These are phyloP conservation scores for Entomortierella beljakovae DNA, from an alignment of 192 early-diverging fungal species.

Conservation along the genomic window DNA sequence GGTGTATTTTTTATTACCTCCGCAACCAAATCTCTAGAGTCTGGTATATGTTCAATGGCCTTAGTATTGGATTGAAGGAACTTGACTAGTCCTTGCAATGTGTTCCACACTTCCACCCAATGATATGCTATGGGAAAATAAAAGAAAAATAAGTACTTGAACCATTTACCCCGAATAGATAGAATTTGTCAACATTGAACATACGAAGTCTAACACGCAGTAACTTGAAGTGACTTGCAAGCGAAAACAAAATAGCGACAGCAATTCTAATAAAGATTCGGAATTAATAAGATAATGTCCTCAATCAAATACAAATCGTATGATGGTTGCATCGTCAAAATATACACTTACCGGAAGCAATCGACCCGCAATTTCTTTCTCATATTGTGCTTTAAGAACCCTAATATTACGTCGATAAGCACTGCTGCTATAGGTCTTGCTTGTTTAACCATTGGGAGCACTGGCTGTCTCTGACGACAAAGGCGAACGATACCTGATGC, in stretches of 20 bases:
- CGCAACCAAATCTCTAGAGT: slow-evolving; percentile 50
- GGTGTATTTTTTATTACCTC: slow-evolving; percentile 36
- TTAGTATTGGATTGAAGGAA: slow-evolving; percentile 58
- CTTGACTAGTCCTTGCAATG: slow-evolving; percentile 56
- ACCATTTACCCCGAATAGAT: no score
- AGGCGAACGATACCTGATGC: slow-evolving; percentile 4
- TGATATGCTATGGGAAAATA: slow-evolving; percentile 57
- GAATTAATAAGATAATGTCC: neutral
- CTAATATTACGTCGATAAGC: slow-evolving; percentile 59
- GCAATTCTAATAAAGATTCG: slow-evolving; percentile 18
- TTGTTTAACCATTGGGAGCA: slow-evolving; percentile 54
- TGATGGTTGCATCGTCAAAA: neutral
- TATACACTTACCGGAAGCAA: slow-evolving; percentile 53
- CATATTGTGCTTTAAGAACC: slow-evolving; percentile 68
- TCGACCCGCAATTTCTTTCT: slow-evolving; percentile 64
- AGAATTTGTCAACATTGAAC: no score
- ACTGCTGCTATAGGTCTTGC: slow-evolving; percentile 54
- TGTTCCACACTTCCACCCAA: slow-evolving; percentile 66
- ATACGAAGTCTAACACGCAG: slow-evolving; percentile 45
- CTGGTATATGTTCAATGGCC: slow-evolving; percentile 28
- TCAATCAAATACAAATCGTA: neutral
- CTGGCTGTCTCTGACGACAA: slow-evolving; percentile 57
- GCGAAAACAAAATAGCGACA: slow-evolving; percentile 27
- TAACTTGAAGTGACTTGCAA: slow-evolving; percentile 38
- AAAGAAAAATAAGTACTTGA: no score